phyloP scores from a whole-genome alignment of 306 rosid species.

The Lablab purpureus region DNA sequence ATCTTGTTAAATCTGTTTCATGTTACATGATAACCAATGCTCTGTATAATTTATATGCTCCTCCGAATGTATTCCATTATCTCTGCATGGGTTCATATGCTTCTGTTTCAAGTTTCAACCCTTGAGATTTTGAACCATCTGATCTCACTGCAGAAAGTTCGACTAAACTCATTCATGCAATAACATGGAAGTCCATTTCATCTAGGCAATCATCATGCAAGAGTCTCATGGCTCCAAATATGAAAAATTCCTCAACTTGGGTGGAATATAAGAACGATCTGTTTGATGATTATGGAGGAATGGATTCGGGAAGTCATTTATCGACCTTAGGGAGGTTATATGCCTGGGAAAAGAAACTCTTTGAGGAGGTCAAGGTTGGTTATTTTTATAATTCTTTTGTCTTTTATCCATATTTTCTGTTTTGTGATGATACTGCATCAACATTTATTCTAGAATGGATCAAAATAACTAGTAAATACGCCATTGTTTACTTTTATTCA shows the following conservation, averaged over 20 bases:
- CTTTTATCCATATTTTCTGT: conserved; percentile 25
- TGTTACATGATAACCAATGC: conserved; percentile 1
- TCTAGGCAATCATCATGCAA: conserved; percentile 81
- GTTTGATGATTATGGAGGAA: conserved; percentile 85
- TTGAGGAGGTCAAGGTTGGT: conserved; percentile 92
- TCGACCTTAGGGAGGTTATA: conserved; percentile 84
- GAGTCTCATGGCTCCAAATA: conserved; percentile 76
- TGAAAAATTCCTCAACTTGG: conserved; percentile 70
- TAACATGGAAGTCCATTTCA: conserved; percentile 77
- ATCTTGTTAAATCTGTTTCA: conserved; percentile 29
- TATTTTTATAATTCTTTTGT: neutral
- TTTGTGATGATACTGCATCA: neutral
- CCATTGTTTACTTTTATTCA: conserved; percentile 18
- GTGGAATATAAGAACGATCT: conserved; percentile 82
- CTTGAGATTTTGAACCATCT: conserved; percentile 47
- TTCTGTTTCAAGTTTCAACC: conserved; percentile 38
- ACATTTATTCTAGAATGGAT: conserved; percentile 9
- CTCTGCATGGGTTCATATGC: conserved; percentile 20
- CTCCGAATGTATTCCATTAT: neutral
- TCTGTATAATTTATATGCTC: neutral
- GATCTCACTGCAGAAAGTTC: conserved; percentile 80
- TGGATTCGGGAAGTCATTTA: conserved; percentile 95
- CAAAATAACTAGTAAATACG: neutral
- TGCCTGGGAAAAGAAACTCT: conserved; percentile 98
- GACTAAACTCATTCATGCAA: conserved; percentile 80